These are phyloP conservation scores for Geotrichum fermentans DNA, from an alignment of 1,139 yeast genomes.

Conservation along the genomic window DNA sequence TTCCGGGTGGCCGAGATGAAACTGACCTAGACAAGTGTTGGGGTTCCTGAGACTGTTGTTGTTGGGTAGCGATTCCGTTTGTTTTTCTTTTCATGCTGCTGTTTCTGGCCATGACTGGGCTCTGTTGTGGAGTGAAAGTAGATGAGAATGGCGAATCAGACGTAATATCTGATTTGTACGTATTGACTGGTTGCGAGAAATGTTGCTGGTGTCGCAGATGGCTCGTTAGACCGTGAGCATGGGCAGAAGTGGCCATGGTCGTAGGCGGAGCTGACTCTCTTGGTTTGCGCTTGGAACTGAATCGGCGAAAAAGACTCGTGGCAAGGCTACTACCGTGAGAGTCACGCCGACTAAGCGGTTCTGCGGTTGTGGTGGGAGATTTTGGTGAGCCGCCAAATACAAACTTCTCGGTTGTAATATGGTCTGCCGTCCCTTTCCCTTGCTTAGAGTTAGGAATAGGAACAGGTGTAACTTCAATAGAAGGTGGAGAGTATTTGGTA, in stretches of 20 bases:
- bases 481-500: background rate
- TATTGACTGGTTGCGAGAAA: slow-evolving; percentile 17
- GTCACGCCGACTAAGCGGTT: background rate
- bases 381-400: slow-evolving; percentile 14
- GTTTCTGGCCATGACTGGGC: background rate
- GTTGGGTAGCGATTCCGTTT: background rate
- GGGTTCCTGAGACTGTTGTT: background rate
- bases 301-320: slow-evolving; percentile 28
- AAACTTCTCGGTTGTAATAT: slow-evolving; percentile 13
- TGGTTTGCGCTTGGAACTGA: slow-evolving; percentile 29
- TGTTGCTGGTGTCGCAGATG: slow-evolving; percentile 12
- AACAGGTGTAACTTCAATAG: slow-evolving; percentile 12
- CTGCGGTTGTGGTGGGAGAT: background rate
- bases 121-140: background rate
- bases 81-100: slow-evolving; percentile 3
- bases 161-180: slow-evolving; percentile 1
- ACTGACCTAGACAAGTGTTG: slow-evolving; percentile 8
- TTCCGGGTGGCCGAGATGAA: slow-evolving; percentile 13
- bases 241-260: background rate
- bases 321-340: slow-evolving; percentile 23
- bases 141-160: background rate
- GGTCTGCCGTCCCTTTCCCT: slow-evolving; percentile 25
- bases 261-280: slow-evolving; percentile 8
- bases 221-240: background rate
- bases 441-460: slow-evolving; percentile 27